Percentiles rank a stretch among this genome's conserved stretches.
phyloP scores from a whole-genome alignment of 129 eudicot species.

The Glebionis coronaria region DNA sequence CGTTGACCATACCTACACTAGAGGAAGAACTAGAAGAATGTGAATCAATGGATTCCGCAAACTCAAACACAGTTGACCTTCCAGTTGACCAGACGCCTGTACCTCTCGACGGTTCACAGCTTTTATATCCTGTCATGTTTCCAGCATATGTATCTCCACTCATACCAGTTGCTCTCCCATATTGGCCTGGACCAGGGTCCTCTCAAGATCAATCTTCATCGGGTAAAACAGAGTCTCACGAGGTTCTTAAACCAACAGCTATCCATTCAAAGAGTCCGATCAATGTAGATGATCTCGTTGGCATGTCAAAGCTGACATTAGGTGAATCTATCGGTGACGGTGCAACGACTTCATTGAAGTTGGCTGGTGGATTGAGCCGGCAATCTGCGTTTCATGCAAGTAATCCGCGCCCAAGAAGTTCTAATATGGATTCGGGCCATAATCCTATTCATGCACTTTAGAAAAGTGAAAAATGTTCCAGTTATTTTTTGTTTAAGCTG shows the following conservation, averaged over 20 bases:
- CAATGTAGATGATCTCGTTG: slow-evolving; percentile 85
- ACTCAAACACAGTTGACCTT: slow-evolving; percentile 49
- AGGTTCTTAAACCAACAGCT: slow-evolving; percentile 85
- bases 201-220: slow-evolving; percentile 37
- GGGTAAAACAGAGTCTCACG: slow-evolving; percentile 52
- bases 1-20: slow-evolving; percentile 45
- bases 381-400: slow-evolving; percentile 87
- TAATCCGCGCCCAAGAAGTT: slow-evolving; percentile 46
- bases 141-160: slow-evolving; percentile 65
- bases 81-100: slow-evolving; percentile 16
- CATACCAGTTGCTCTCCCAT: slow-evolving; percentile 55
- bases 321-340: slow-evolving; percentile 64
- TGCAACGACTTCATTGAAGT: slow-evolving; percentile 51
- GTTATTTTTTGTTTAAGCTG: slow-evolving; percentile 10
- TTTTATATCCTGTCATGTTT: slow-evolving; percentile 53
- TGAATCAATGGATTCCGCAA: slow-evolving; percentile 81
- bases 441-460: slow-evolving; percentile 75
- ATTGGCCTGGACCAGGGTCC: slow-evolving; percentile 64
- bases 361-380: slow-evolving; percentile 61
- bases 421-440: slow-evolving; percentile 48
- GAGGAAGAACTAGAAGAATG: slow-evolving; percentile 79
- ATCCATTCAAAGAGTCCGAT: slow-evolving; percentile 85
- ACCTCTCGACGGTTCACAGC: slow-evolving; percentile 48
- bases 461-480: slow-evolving; percentile 16
- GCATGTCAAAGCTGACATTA: slow-evolving; percentile 79